These are phyloP conservation scores for Citrus unshiu DNA, from an alignment of 345 rosid species.

Conservation along the genomic window DNA sequence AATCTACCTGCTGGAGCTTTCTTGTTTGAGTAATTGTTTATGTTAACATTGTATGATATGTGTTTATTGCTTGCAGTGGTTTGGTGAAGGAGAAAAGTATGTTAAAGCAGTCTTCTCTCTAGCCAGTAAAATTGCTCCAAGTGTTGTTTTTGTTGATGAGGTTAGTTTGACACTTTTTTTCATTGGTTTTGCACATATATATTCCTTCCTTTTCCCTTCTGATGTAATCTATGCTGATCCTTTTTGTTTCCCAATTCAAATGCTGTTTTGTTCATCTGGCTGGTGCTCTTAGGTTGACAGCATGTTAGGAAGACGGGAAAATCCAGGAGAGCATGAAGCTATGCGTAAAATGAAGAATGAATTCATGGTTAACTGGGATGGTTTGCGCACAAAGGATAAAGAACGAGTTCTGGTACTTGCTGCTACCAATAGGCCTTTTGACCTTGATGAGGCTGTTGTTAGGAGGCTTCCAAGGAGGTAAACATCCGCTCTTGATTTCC, in stretches of 20 bases:
- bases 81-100: constrained; percentile 99
- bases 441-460: constrained; percentile 98
- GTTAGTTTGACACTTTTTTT: constrained; percentile 33
- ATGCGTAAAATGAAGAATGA: constrained; percentile 99
- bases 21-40: background rate
- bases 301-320: constrained; percentile 97
- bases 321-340: constrained; percentile 99
- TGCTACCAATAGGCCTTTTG: constrained; percentile 96
- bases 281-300: constrained; percentile 77
- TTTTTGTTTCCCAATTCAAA: background rate
- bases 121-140: constrained; percentile 98
- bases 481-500: background rate
- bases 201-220: background rate
- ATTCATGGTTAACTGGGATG: constrained; percentile 99
- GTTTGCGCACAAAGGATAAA: constrained; percentile 90
- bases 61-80: constrained; percentile 70
- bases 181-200: background rate
- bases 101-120: constrained; percentile 98
- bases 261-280: background rate
- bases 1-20: background rate
- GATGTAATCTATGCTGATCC: background rate
- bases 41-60: constrained; percentile 3
- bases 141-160: constrained; percentile 97
- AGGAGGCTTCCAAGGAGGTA: constrained; percentile 97
- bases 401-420: constrained; percentile 95